Percentiles rank a stretch among this genome's conserved stretches.
Evolutionary conservation across 371 early-diverging fungal species (phyloP).

Genomic region (Smittium culicis): DNA sequence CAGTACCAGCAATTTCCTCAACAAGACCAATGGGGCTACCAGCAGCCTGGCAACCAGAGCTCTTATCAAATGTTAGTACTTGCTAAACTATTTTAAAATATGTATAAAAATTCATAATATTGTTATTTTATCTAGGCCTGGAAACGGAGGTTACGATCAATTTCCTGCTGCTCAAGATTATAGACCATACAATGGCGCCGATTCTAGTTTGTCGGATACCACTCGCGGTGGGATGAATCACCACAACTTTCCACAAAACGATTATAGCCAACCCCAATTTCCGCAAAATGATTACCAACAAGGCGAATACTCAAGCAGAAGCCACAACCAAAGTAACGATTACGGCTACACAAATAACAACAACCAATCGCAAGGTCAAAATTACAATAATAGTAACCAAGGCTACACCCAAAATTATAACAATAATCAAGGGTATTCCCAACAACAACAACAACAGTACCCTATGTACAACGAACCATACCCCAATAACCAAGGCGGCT

Average conservation of each 20-base stretch:
- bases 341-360: too few species aligned
- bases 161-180: neutral
- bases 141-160: neutral
- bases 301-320: neutral
- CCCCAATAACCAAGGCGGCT: slow-evolving; percentile 8
- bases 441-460: neutral
- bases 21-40: too few species aligned
- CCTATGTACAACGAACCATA: neutral
- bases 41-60: too few species aligned
- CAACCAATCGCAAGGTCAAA: neutral
- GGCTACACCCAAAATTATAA: neutral
- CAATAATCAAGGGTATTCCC: neutral
- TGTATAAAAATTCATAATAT: too few species aligned
- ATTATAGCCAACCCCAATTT: neutral
- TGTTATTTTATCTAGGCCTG: neutral
- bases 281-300: neutral
- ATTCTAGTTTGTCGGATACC: neutral
- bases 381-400: neutral
- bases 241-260: neutral
- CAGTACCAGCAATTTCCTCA: too few species aligned
- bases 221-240: neutral
- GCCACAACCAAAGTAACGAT: neutral
- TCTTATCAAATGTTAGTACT: too few species aligned
- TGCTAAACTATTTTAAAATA: too few species aligned
- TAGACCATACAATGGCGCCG: neutral